A percentile compares a stretch with the other conserved stretches of the same genome.
Conservation (phyloP, 2,329 filamentous ascomycete genomes). For the Apiospora malaysiana region DNA sequence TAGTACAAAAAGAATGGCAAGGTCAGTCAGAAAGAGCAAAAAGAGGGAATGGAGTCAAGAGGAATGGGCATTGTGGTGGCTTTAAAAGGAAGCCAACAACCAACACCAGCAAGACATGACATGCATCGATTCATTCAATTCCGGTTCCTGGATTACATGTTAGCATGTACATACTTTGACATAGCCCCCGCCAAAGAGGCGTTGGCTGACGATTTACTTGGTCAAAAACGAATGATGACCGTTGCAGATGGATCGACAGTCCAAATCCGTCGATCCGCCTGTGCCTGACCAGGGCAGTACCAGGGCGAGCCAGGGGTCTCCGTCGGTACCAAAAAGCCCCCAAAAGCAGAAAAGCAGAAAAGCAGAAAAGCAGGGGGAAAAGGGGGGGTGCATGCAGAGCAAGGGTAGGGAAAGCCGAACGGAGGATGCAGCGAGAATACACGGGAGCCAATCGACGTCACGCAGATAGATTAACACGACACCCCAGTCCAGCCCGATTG, state of each 20-base stretch:
- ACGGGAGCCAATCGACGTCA: not conserved
- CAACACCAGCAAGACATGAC: not conserved
- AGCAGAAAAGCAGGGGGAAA: not conserved
- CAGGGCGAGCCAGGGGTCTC: not conserved
- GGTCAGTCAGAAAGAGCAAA: conserved; percentile 11
- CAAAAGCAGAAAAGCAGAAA: not conserved
- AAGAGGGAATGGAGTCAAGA: not conserved
- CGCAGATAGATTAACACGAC: not conserved
- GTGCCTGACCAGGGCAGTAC: not conserved
- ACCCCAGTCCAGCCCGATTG: not conserved
- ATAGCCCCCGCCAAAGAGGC: conserved; percentile 6
- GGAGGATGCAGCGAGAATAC: not conserved
- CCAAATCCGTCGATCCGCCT: conserved; percentile 4
- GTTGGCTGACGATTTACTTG: not conserved
- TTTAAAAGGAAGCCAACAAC: conserved; percentile 14
- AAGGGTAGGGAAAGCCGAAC: not conserved
- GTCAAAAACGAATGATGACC: not conserved
- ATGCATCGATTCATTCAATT: too few species aligned
- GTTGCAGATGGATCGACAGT: conserved; percentile 8
- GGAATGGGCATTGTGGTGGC: not conserved
- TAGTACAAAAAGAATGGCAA: conserved; percentile 11
- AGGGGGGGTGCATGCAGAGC: not conserved
- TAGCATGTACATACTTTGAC: not conserved
- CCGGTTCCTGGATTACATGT: not conserved
- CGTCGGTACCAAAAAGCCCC: too few species aligned